These are phyloP conservation scores for Aspergillus hancockii DNA, from an alignment of 495 filamentous ascomycete genomes.

Conservation along the genomic window DNA sequence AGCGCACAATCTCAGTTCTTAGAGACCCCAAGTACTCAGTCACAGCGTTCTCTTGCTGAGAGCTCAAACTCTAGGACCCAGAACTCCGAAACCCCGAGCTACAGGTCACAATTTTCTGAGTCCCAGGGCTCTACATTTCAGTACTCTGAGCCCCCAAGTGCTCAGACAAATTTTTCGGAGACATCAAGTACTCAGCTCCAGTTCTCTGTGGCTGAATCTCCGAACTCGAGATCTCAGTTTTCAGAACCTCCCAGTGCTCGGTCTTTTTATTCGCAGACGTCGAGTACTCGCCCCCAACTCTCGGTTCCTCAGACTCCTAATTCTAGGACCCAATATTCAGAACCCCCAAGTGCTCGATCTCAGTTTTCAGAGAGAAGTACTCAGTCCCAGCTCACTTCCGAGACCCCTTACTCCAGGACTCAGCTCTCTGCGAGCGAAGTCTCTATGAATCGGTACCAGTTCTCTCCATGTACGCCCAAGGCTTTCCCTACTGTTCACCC, in stretches of 20 bases:
- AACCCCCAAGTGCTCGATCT: not conserved
- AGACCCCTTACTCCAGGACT: not conserved
- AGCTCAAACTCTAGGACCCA: too few relatives aligned
- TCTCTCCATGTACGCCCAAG: constrained; percentile 16
- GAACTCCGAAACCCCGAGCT: not conserved
- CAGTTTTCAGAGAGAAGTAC: not conserved
- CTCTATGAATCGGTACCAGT: constrained; percentile 10
- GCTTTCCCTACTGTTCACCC: constrained; percentile 14
- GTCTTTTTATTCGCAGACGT: not conserved
- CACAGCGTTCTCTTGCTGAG: not conserved
- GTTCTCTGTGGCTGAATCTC: not conserved
- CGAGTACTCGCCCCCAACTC: not conserved
- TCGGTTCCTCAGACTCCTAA: not conserved
- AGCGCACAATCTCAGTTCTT: too few relatives aligned
- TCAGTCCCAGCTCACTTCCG: not conserved
- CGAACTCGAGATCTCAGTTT: not conserved
- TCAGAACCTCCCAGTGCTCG: not conserved
- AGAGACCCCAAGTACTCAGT: not conserved
- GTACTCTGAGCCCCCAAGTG: too few relatives aligned
- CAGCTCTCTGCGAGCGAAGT: not conserved
- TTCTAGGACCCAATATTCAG: not conserved
- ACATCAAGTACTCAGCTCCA: too few relatives aligned
- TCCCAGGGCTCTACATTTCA: not conserved
- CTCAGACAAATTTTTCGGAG: too few relatives aligned
- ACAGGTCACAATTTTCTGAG: not conserved